Conservation (phyloP, 23 red algal species). For the Agarophyton chilense region DNA sequence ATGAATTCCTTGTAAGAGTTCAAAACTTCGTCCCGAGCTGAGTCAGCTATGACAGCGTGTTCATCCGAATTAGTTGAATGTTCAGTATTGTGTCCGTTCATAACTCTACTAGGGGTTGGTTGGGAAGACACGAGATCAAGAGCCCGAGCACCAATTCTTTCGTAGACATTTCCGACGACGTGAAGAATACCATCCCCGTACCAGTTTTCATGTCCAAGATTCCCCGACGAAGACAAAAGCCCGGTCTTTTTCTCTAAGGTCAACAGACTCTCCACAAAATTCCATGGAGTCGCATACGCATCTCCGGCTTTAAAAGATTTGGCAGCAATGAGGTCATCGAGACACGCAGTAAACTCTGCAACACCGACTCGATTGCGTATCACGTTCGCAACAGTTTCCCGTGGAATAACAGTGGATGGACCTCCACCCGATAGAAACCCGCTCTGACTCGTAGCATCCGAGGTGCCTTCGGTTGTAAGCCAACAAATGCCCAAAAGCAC, state of each 20-base stretch:
- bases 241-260: conserved; percentile 7
- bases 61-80: not conserved
- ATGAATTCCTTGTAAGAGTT: conserved; percentile 90
- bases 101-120: not conserved
- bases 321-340: conserved; percentile 88
- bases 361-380: conserved; percentile 88
- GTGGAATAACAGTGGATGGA: conserved; percentile 51
- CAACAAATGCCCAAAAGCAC: conserved; percentile 83
- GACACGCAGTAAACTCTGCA: conserved; percentile 68
- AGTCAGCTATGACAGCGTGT: conserved; percentile 19
- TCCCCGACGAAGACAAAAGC: conserved; percentile 17
- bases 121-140: conserved; percentile 17
- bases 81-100: conserved; percentile 32
- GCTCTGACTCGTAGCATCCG: conserved; percentile 17
- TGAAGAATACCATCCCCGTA: conserved; percentile 34
- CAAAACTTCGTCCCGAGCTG: conserved; percentile 59
- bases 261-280: conserved; percentile 23
- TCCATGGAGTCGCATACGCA: conserved; percentile 15
- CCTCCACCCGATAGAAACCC: conserved; percentile 51
- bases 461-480: conserved; percentile 38
- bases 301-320: conserved; percentile 52
- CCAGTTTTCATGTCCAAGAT: conserved; percentile 72
- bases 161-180: conserved; percentile 74
- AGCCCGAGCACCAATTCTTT: conserved; percentile 12
- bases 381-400: conserved; percentile 64